These are phyloP conservation scores for Auricularia sp. DNA, from an alignment of 768 basidiomycete genomes.

Conservation along the genomic window DNA sequence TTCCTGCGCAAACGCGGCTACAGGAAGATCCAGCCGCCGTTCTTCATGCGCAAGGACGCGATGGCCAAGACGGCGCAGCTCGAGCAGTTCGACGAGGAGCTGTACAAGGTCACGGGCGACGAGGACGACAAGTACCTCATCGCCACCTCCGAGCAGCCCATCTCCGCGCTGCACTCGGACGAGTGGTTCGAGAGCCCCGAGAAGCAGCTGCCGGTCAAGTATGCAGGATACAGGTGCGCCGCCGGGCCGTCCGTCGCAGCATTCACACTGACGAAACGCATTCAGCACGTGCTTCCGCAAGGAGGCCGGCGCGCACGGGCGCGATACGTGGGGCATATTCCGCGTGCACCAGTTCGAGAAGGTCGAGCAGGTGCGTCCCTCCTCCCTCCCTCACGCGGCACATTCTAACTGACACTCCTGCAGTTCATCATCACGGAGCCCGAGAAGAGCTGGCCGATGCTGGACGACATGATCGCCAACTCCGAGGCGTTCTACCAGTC, in stretches of 20 bases:
- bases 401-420: too few species aligned
- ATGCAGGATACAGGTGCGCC: conserved; percentile 58
- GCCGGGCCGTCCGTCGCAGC: too few species aligned
- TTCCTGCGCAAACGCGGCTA: conserved; percentile 75
- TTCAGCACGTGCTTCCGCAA: conserved; percentile 87
- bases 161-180: conserved; percentile 89
- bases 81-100: conserved; percentile 95
- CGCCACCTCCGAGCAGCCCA: conserved; percentile 97
- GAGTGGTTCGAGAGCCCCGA: conserved; percentile 97
- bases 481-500: conserved; percentile 96
- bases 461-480: conserved; percentile 81
- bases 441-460: conserved; percentile 87
- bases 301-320: conserved; percentile 93
- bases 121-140: conserved; percentile 98
- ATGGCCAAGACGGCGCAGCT: conserved; percentile 98
- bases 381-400: too few species aligned
- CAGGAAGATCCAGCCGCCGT: conserved; percentile 94
- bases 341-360: conserved; percentile 99
- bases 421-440: conserved; percentile 92
- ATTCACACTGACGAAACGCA: conserved; percentile 9
- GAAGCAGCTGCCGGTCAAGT: conserved; percentile 83
- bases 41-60: conserved; percentile 95
- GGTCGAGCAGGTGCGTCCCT: conserved; percentile 46
- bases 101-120: conserved; percentile 87
- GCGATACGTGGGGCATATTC: conserved; percentile 99